Base-by-base conservation (phyloP, 345 rosid genomes). In the Tarenaya hassleriana region DNA sequence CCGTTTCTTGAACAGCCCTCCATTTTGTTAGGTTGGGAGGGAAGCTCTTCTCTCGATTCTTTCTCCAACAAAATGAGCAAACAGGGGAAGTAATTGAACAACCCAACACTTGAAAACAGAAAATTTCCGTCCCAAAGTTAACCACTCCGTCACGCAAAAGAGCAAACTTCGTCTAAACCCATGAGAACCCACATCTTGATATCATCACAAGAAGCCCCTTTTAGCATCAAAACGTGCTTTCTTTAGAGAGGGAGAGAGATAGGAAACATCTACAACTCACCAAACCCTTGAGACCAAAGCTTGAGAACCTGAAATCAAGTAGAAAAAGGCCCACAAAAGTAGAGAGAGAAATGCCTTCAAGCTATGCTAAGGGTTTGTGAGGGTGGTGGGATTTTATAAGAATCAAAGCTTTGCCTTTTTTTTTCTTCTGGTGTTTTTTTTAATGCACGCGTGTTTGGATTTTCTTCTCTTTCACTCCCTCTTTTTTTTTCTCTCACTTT, bases 1-100 rank as follows among this genome's bases (percentile, higher is more conserved):
- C 55, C 70, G 47, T 68, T 70, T 62, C 71, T 75, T n/a, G 76
- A 68, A 70, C 66, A 41, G 60, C 77, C 70, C 24, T 69, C 84
- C 92, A 80, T 82, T 40, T 49, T 14, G 12, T 55, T 10, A n/a
- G n/a, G n/a, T n/a, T n/a, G n/a, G n/a, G n/a, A n/a, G n/a, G n/a
- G n/a, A n/a, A n/a, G n/a, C n/a, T n/a, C n/a, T n/a, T n/a, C n/a
- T n/a, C n/a, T n/a, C n/a, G n/a, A n/a, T n/a, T n/a, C n/a, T n/a
- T n/a, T n/a, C n/a, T n/a, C n/a, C 34, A 48, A 44, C 40, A 18
- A 56, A 34, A 43, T 12, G 14, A 55, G 18, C 48, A 19, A 14
- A 33, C 8, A 34, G 7, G 8, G 19, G 27, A 44, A 16, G 12
- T 15, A 47, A 20, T 40, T 18, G 10, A 55, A 18, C 42, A 56